A percentile compares a stretch with the other conserved stretches of the same genome.
Conservation (phyloP, 73 alveolate genomes). For the Paramecium bursaria region DNA sequence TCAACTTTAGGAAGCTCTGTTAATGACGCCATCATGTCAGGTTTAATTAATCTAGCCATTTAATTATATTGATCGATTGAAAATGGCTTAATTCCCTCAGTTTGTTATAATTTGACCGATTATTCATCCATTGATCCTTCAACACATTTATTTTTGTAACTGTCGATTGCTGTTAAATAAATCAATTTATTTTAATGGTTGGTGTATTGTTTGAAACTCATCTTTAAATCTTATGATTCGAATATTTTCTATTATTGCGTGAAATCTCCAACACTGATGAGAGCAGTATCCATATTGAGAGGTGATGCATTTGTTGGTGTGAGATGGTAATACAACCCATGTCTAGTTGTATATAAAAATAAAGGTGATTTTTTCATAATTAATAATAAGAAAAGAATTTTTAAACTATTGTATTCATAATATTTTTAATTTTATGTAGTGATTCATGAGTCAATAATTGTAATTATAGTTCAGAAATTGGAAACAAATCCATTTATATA, state of each 20-base stretch:
- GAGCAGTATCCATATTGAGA: not conserved
- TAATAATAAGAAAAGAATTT: too few species aligned
- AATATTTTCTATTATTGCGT: slow-evolving; percentile 8
- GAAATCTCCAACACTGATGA: slow-evolving; percentile 36
- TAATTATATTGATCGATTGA: slow-evolving; percentile 1
- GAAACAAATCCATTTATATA: not conserved
- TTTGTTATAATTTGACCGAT: not conserved
- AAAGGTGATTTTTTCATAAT: slow-evolving; percentile 50
- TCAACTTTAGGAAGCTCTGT: slow-evolving; percentile 4
- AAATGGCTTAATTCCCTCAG: not conserved
- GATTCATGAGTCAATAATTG: slow-evolving; percentile 21
- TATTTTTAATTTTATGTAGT: not conserved
- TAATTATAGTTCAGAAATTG: not conserved
- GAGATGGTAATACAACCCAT: slow-evolving; percentile 14
- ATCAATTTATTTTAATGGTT: not conserved
- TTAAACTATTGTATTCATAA: not conserved
- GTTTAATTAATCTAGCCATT: slow-evolving; percentile 28
- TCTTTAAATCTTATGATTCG: slow-evolving; percentile 7
- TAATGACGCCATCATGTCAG: slow-evolving; percentile 22
- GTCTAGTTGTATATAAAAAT: slow-evolving; percentile 27
- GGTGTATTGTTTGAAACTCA: slow-evolving; percentile 1
- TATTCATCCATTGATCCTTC: not conserved
- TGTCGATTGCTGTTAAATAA: slow-evolving; percentile 23
- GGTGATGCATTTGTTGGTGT: slow-evolving; percentile 19
- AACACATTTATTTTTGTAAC: slow-evolving; percentile 34